Evolutionary conservation across 176 grass and related monocot genomes (phyloP), one percentile per base, ranked within the genome.

Genomic region (Miscanthus lutarioriparius): DNA sequence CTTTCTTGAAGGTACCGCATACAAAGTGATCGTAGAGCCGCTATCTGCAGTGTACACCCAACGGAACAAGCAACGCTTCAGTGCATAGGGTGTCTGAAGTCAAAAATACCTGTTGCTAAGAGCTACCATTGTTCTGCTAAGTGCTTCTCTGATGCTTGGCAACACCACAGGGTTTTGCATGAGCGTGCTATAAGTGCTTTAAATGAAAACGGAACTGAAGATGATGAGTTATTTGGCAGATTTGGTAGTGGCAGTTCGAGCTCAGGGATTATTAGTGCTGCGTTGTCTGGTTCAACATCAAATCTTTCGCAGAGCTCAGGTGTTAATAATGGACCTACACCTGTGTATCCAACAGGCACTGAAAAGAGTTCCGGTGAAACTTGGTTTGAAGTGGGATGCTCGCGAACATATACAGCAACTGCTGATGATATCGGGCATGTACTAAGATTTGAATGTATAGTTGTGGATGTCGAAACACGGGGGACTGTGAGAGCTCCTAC

Each of bases 91-190:
- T 97, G 94, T 85, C n/a, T 97, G 32, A 97, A 97, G 80, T 90
- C 88, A 82, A 97, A 97, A 88, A 89, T 94, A 78, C 92, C 94
- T 80, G 73, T 87, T 84, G 83, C 87, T 25, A 97, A 92, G 84
- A 94, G 94, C 84, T 97, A 92, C 44, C 94, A 97, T 77, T 97
- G 94, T 67, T 87, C 89, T 25, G 26, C 94, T 81, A 97, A 84
- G 85, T 97, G 94, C 45, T 94, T 97, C 80, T 77, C 88, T 80
- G 92, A 97, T 82, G 89, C 92, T 28, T 97, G 94, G 94, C 91
- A 90, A 58, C 91, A 92, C 61, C 94, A 97, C 80, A 74, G 72
- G 53, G 83, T 87, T 86, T 88, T 97, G 69, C 94, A 97, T 72
- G 94, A 97, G 28, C 89, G 82, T 28, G 94, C 92, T 67, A 88